Evolutionary conservation across 1,284 basidiomycete genomes (phyloP).

Genomic region (Fistulina hepatica): DNA sequence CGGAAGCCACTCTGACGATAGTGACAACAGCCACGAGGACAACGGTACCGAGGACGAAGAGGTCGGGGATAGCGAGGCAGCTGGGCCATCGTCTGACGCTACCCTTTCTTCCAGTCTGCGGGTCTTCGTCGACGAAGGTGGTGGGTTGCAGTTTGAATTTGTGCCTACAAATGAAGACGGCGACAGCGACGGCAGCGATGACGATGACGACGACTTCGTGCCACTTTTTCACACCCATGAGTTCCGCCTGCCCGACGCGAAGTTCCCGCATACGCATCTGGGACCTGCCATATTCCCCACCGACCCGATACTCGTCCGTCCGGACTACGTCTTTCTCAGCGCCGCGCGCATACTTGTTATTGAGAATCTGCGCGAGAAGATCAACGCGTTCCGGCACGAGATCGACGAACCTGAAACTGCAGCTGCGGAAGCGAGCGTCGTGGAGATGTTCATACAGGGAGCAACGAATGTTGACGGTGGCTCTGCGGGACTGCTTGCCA

Average conservation of each 20-base stretch:
- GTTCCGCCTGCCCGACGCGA: slow-evolving; percentile 11
- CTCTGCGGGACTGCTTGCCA: too few species aligned
- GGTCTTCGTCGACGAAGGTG: too few species aligned
- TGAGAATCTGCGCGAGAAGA: slow-evolving; percentile 24
- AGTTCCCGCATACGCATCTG: slow-evolving; percentile 11
- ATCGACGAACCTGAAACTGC: background rate
- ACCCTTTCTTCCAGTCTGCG: too few species aligned
- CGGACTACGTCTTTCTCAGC: slow-evolving; percentile 30
- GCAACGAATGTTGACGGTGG: too few species aligned
- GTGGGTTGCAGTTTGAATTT: too few species aligned
- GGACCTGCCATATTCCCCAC: slow-evolving; percentile 17
- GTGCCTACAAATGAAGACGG: too few species aligned
- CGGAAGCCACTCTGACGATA: too few species aligned
- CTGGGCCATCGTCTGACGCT: too few species aligned
- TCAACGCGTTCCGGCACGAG: background rate
- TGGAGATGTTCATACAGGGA: slow-evolving; percentile 9
- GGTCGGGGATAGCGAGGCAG: too few species aligned
- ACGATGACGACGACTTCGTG: slow-evolving; percentile 11
- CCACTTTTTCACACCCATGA: slow-evolving; percentile 5
- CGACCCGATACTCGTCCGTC: slow-evolving; percentile 26
- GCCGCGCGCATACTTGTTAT: slow-evolving; percentile 30
- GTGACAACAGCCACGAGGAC: too few species aligned
- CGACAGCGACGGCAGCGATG: slow-evolving; percentile 17
- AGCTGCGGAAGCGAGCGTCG: slow-evolving; percentile 4
- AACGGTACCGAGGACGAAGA: too few species aligned